phyloP scores from a whole-genome alignment of 371 early-diverging fungal genomes.

The Basidiobolus meristosporus region DNA sequence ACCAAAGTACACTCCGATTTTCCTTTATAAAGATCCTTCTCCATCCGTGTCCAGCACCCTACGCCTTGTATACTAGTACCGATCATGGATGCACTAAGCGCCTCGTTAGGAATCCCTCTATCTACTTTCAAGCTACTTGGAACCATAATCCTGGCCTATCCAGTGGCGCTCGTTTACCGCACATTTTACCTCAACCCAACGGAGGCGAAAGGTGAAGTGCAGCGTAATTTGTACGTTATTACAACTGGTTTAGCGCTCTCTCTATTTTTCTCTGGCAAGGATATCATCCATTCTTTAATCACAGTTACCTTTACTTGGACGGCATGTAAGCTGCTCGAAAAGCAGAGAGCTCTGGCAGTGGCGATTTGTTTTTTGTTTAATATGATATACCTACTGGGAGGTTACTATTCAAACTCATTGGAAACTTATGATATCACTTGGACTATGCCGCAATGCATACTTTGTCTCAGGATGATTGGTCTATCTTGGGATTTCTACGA shows the following conservation, averaged over 20 bases:
- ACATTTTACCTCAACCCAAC: too few species aligned
- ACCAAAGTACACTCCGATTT: too few species aligned
- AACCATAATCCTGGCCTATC: too few species aligned
- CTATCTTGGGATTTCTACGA: constrained; percentile 46
- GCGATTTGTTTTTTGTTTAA: constrained; percentile 31
- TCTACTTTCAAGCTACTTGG: too few species aligned
- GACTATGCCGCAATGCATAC: constrained; percentile 57
- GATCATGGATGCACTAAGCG: too few species aligned
- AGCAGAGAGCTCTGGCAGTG: constrained; percentile 16
- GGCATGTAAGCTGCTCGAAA: constrained; percentile 11
- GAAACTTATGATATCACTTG: constrained; percentile 45
- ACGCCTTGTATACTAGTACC: too few species aligned
- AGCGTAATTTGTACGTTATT: constrained; percentile 25
- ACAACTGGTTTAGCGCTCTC: constrained; percentile 24
- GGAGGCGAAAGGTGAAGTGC: too few species aligned
- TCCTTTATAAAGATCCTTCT: too few species aligned
- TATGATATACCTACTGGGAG: constrained; percentile 26
- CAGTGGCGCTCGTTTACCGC: too few species aligned
- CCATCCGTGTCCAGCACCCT: too few species aligned
- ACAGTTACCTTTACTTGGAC: constrained; percentile 27
- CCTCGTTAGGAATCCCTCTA: too few species aligned
- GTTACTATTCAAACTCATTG: constrained; percentile 26
- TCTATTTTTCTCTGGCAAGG: constrained; percentile 29
- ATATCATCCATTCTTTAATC: constrained; percentile 30
- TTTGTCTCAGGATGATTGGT: constrained; percentile 51